A percentile compares a stretch with the other conserved stretches of the same genome.
phyloP scores from a whole-genome alignment of 306 rosid genomes.

The Fragaria ananassa region DNA sequence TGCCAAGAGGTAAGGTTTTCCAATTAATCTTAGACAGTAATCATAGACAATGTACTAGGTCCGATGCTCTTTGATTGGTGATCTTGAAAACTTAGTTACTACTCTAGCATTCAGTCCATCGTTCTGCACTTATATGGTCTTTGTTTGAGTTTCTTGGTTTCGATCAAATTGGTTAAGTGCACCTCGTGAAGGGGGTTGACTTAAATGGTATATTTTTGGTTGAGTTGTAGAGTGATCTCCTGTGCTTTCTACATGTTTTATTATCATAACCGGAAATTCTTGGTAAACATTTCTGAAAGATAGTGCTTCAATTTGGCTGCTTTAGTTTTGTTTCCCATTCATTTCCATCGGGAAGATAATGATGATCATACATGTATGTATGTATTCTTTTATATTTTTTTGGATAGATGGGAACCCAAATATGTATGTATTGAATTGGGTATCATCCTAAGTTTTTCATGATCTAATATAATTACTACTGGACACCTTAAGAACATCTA shows the following conservation, averaged over 20 bases:
- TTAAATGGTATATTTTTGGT: not conserved
- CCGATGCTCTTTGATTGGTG: not conserved
- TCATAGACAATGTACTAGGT: not conserved
- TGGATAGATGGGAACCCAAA: not conserved
- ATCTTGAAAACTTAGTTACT: not conserved
- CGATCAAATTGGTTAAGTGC: not conserved
- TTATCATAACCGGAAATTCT: not conserved
- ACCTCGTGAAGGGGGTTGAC: not conserved
- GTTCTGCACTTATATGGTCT: not conserved
- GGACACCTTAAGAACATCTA: not conserved
- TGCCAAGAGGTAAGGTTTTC: conserved; percentile 74
- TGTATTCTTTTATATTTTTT: not conserved
- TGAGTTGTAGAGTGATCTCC: not conserved
- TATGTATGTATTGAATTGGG: not conserved
- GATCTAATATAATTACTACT: not conserved
- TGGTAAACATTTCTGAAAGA: not conserved
- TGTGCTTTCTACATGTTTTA: not conserved
- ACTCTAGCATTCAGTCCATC: not conserved
- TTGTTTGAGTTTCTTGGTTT: conserved; percentile 1
- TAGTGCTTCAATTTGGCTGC: not conserved
- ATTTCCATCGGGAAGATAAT: not conserved
- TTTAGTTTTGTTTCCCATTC: not conserved
- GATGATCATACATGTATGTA: not conserved
- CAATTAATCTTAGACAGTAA: not conserved
- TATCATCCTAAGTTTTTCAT: not conserved